Percentiles rank a stretch among this genome's conserved stretches.
Evolutionary conservation across 805 yeast genomes (phyloP).

Genomic region (Hanseniaspora hatyaiensis): DNA sequence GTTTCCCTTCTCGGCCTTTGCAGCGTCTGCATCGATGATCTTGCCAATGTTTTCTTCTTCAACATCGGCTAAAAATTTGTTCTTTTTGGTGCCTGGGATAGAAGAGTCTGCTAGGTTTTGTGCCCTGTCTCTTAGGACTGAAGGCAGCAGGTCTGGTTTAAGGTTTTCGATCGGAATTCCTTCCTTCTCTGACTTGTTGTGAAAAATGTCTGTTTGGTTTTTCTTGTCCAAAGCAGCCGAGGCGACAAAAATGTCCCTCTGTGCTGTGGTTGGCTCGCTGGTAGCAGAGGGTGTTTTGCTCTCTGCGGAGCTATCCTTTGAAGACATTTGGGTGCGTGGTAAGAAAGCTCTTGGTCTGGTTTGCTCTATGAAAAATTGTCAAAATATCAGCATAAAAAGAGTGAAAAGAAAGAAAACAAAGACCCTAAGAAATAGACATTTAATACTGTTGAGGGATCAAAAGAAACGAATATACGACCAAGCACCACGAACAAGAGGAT

Average conservation of each 20-base stretch:
- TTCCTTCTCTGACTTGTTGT: constrained; percentile 25
- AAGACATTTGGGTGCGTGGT: not conserved
- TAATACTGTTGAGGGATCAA: not conserved
- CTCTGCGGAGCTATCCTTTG: not conserved
- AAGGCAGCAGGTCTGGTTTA: constrained; percentile 21
- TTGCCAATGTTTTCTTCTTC: constrained; percentile 18
- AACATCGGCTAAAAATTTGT: constrained; percentile 18
- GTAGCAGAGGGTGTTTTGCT: no score
- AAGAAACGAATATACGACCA: not conserved
- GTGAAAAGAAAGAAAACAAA: not conserved
- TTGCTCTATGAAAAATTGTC: not conserved
- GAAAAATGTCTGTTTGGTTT: constrained; percentile 21
- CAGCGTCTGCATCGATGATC: constrained; percentile 9
- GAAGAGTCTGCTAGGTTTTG: constrained; percentile 27
- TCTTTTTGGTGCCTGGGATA: constrained; percentile 20
- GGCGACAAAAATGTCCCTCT: constrained; percentile 21
- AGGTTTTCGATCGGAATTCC: constrained; percentile 26
- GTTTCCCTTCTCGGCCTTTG: not conserved
- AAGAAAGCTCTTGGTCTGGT: no score
- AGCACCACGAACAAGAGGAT: no score
- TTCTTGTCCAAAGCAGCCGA: constrained; percentile 19
- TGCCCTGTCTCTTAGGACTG: constrained; percentile 24
- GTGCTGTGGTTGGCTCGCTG: no score
- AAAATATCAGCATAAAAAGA: not conserved
- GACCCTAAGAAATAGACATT: no score